A percentile compares a stretch with the other conserved stretches of the same genome.
Conservation (phyloP, 805 yeast genomes). For the Lachancea sp. region DNA sequence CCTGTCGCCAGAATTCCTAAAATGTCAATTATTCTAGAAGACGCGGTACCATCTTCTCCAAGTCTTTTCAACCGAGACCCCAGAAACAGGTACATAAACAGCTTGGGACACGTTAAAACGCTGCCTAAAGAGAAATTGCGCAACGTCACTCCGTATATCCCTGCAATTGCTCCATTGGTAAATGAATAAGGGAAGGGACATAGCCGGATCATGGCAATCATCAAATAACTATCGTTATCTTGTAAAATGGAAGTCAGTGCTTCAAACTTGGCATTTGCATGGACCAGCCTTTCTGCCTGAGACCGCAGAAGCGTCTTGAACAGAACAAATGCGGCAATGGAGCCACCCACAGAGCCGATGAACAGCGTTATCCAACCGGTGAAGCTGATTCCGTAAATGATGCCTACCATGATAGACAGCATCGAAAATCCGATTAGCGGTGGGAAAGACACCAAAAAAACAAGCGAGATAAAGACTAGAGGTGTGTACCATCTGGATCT, state of each 20-base stretch:
- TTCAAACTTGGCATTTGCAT: slow-evolving; percentile 55
- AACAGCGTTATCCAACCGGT: slow-evolving; percentile 77
- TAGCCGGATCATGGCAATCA: slow-evolving; percentile 66
- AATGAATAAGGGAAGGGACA: slow-evolving; percentile 93
- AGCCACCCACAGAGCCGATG: slow-evolving; percentile 62
- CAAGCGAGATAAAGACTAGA: slow-evolving; percentile 42
- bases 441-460: slow-evolving; percentile 76
- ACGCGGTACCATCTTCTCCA: slow-evolving; percentile 49
- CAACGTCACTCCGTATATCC: slow-evolving; percentile 68
- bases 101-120: slow-evolving; percentile 71
- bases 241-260: slow-evolving; percentile 69
- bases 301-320: slow-evolving; percentile 54
- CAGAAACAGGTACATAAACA: slow-evolving; percentile 65
- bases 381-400: slow-evolving; percentile 69
- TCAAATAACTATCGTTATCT: slow-evolving; percentile 59
- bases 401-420: slow-evolving; percentile 61
- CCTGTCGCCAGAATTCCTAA: slow-evolving; percentile 54
- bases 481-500: slow-evolving; percentile 36
- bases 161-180: slow-evolving; percentile 87
- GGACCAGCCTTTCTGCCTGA: slow-evolving; percentile 55
- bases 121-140: slow-evolving; percentile 65
- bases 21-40: slow-evolving; percentile 54
- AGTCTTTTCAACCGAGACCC: slow-evolving; percentile 69
- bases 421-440: slow-evolving; percentile 82
- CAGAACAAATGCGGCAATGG: slow-evolving; percentile 62